These are phyloP conservation scores for Kwoniella europaea DNA, from an alignment of 768 basidiomycete genomes.

Conservation along the genomic window DNA sequence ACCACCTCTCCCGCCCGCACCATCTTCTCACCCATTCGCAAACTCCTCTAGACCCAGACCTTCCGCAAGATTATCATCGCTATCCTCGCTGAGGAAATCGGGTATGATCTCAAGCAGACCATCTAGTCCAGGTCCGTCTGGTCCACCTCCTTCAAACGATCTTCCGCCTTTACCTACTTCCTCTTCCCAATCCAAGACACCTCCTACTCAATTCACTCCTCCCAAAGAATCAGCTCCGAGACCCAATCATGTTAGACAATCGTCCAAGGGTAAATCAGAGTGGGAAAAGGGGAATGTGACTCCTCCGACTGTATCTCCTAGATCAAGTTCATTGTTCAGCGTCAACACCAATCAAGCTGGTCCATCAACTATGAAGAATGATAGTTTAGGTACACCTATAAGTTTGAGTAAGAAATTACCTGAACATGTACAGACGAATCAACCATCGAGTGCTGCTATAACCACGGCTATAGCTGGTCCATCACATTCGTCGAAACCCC, in stretches of 20 bases:
- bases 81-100: slow-evolving; percentile 15
- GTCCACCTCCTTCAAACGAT: slow-evolving; percentile 23
- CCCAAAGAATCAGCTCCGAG: neutral
- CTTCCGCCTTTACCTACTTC: slow-evolving; percentile 16
- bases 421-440: neutral
- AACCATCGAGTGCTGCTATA: neutral
- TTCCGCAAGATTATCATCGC: slow-evolving; percentile 20
- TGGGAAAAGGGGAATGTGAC: neutral
- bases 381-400: slow-evolving; percentile 15
- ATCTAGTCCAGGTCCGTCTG: slow-evolving; percentile 19
- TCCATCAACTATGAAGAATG: neutral
- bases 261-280: neutral
- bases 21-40: slow-evolving; percentile 24
- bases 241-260: slow-evolving; percentile 5
- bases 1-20: slow-evolving; percentile 25
- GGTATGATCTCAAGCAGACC: slow-evolving; percentile 13
- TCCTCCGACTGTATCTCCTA: slow-evolving; percentile 19
- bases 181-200: neutral
- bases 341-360: slow-evolving; percentile 2
- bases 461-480: neutral
- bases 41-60: slow-evolving; percentile 18
- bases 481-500: slow-evolving; percentile 11
- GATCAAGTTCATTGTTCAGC: slow-evolving; percentile 18
- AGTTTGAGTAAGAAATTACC: slow-evolving; percentile 3
- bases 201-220: neutral